These are phyloP conservation scores for Ophiocordyceps unilateralis DNA, from an alignment of 2,329 filamentous ascomycete species.

Conservation along the genomic window DNA sequence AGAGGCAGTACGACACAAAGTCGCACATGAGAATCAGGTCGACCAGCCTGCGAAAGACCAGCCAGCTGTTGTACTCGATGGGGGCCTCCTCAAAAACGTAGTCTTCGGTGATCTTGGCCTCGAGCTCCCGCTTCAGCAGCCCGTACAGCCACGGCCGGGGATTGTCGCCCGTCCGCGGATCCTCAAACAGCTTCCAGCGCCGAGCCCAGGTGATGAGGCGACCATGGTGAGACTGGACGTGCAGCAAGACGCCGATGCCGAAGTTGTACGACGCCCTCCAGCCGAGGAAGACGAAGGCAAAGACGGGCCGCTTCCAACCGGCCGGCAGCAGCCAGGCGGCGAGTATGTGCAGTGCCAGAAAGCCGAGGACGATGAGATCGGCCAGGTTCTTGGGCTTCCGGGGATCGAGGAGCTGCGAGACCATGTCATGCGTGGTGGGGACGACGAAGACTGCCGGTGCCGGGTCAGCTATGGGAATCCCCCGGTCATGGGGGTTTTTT, in stretches of 20 bases:
- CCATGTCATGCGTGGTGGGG: constrained; percentile 95
- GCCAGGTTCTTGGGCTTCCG: constrained; percentile 90
- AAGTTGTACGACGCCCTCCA: constrained; percentile 89
- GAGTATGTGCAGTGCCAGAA: constrained; percentile 60
- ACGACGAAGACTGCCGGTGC: constrained; percentile 70
- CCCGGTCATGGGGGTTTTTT: too few relatives aligned
- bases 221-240: constrained; percentile 78
- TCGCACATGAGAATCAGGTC: constrained; percentile 98
- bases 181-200: constrained; percentile 71
- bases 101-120: constrained; percentile 85
- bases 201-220: constrained; percentile 76
- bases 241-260: constrained; percentile 79
- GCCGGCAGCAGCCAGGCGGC: constrained; percentile 57
- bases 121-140: constrained; percentile 74
- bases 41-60: constrained; percentile 86
- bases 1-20: constrained; percentile 91
- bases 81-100: constrained; percentile 88
- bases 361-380: constrained; percentile 61
- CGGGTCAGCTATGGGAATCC: background rate
- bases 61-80: constrained; percentile 97
- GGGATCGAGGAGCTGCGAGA: constrained; percentile 88
- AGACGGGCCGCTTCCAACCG: constrained; percentile 53
- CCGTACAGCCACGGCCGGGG: constrained; percentile 68
- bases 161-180: constrained; percentile 65
- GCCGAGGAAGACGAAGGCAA: constrained; percentile 73